Evolutionary conservation across 768 basidiomycete species (phyloP), one percentile per base, ranked within the genome.

Genomic region (Agaricus sinodeliciosus): DNA sequence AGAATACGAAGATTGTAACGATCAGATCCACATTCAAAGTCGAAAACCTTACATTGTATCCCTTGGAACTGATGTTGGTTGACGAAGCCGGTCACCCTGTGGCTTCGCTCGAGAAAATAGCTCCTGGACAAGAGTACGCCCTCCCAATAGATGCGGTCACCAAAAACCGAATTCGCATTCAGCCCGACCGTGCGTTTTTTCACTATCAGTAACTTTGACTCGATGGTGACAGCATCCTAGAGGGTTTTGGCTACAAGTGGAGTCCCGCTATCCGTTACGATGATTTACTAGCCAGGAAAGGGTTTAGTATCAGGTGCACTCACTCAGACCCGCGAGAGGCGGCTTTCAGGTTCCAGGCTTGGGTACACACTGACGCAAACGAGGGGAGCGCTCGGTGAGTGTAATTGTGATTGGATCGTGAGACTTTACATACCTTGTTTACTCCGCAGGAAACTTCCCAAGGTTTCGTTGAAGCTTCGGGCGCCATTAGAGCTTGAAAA

Each of bases 181-280:
- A 96, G 61, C 96, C 96, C 37, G 91, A 98, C 65, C 90, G 95
- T 95, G 65, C 70, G 90, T 68, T 26, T 4, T n/a, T 36, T 36
- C 18, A 36, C 48, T 7, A 28, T 27, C 16, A 6, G 11, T 18
- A 2, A 44, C 19, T 12, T 9, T 43, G n/a, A 27, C 9, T 16
- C 35, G 26, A 18, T 39, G 35, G 42, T 60, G 19, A 59, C 16
- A 31, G 8, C 43, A 22, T 36, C 43, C 44, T 60, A 96, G 94
- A 92, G 67, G 96, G 96, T 13, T 97, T 98, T 62, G 94, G 94
- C 16, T 97, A 96, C 69, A 86, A 82, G 62, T 98, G 94, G 94
- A 94, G 89, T 43, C 69, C 79, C 41, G 81, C 93, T 3, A 79
- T 94, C 37, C 82, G 89, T 48, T 94, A 93, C 80, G 91, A 96